A percentile compares a stretch with the other conserved stretches of the same genome.
These are phyloP conservation scores for Delonix regia DNA, from an alignment of 306 rosid genomes.

Conservation along the genomic window DNA sequence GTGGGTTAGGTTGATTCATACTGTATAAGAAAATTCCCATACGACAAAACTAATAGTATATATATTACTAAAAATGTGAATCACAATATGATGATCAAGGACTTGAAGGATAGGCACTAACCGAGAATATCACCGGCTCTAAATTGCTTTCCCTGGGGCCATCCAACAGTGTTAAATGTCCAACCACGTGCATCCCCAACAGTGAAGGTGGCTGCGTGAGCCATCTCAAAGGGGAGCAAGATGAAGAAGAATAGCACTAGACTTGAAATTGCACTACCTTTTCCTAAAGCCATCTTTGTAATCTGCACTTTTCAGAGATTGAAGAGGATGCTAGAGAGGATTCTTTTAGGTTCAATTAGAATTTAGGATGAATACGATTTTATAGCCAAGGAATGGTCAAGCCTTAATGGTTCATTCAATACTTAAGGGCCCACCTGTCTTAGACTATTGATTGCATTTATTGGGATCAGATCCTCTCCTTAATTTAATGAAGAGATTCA, in stretches of 20 bases:
- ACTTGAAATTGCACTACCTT: conserved; percentile 66
- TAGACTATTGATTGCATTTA: too few relatives aligned
- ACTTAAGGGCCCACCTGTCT: not conserved
- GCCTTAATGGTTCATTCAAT: conserved; percentile 36
- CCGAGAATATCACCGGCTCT: conserved; percentile 83
- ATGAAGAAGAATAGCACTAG: conserved; percentile 42
- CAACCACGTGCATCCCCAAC: conserved; percentile 71
- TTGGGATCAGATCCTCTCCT: too few relatives aligned
- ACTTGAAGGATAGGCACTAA: conserved; percentile 22
- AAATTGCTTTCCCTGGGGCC: conserved; percentile 67
- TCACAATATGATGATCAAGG: too few relatives aligned
- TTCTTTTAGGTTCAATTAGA: not conserved
- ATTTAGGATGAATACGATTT: not conserved
- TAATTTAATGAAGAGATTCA: too few relatives aligned
- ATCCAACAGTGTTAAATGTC: conserved; percentile 53
- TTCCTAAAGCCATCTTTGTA: conserved; percentile 53
- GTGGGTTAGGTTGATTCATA: too few relatives aligned
- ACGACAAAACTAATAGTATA: not conserved
- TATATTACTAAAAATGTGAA: not conserved
- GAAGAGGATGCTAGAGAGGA: not conserved
- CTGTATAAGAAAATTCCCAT: too few relatives aligned
- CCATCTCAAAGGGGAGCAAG: conserved; percentile 42
- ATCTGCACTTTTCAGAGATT: not conserved
- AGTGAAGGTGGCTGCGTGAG: conserved; percentile 50
- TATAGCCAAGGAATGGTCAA: not conserved